These are phyloP conservation scores for Astragalus membranaceus DNA, from an alignment of 306 rosid genomes.

Conservation along the genomic window DNA sequence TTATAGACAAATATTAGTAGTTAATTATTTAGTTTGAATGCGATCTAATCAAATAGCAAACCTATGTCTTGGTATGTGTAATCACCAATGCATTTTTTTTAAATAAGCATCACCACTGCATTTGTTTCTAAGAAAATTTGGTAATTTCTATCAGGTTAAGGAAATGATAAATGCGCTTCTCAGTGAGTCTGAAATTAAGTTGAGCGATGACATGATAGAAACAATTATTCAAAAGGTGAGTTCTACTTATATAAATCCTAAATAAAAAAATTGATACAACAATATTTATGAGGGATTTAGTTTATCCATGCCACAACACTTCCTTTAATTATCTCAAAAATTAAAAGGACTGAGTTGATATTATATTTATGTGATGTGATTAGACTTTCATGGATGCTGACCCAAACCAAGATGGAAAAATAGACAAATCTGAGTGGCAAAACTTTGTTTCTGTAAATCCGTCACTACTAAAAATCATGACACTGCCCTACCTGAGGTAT, in stretches of 20 bases:
- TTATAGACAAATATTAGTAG: too few relatives aligned
- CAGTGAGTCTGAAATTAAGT: constrained; percentile 71
- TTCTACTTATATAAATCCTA: background rate
- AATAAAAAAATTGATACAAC: background rate
- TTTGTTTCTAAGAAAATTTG: background rate
- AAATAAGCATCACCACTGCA: too few relatives aligned
- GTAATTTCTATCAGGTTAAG: constrained; percentile 56
- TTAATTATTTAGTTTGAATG: background rate
- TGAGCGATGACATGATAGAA: constrained; percentile 79
- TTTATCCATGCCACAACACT: background rate
- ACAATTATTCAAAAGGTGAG: constrained; percentile 67
- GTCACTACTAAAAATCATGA: constrained; percentile 75
- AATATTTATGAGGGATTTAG: background rate
- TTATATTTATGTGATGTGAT: constrained; percentile 19
- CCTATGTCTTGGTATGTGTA: too few relatives aligned
- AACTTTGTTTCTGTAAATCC: constrained; percentile 67
- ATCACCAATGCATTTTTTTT: too few relatives aligned
- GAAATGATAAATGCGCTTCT: constrained; percentile 87
- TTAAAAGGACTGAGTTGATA: background rate
- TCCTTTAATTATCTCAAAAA: background rate
- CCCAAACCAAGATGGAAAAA: constrained; percentile 79
- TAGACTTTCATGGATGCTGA: constrained; percentile 92
- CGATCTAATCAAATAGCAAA: background rate
- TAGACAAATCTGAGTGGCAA: constrained; percentile 72
- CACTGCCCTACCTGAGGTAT: constrained; percentile 80